Evolutionary conservation across 139 green algal genomes (phyloP).

Genomic region (Chlamydomonas urium): DNA sequence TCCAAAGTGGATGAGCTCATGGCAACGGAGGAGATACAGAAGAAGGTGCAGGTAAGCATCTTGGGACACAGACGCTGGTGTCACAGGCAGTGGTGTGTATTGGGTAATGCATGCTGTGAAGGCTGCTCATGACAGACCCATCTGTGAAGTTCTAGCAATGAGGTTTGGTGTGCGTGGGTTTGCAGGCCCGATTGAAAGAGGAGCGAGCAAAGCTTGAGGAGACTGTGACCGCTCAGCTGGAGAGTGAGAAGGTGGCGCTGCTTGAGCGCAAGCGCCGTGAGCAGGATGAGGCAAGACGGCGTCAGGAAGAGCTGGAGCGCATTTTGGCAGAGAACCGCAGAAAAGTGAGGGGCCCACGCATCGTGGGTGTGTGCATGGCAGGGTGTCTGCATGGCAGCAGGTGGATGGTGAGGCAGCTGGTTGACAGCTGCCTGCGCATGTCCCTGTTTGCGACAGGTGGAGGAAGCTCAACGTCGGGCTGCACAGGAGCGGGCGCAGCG

Average conservation of each 20-base stretch:
- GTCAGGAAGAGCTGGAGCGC: slow-evolving; percentile 8
- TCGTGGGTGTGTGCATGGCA: not conserved
- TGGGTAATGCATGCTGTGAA: not conserved
- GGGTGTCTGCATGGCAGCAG: too few species aligned
- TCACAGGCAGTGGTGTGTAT: not conserved
- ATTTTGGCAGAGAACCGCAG: slow-evolving; percentile 6
- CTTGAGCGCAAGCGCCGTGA: slow-evolving; percentile 36
- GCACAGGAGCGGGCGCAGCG: too few species aligned
- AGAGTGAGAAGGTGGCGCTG: slow-evolving; percentile 30
- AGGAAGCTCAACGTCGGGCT: too few species aligned
- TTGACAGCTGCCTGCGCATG: too few species aligned
- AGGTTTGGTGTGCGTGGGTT: not conserved
- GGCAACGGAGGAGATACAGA: slow-evolving; percentile 24
- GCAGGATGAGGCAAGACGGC: slow-evolving; percentile 12
- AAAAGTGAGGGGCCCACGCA: too few species aligned
- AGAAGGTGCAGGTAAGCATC: slow-evolving; percentile 11
- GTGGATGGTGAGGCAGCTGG: too few species aligned
- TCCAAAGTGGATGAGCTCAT: slow-evolving; percentile 16
- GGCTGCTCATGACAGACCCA: too few species aligned
- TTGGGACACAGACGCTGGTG: not conserved
- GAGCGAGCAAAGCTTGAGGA: slow-evolving; percentile 41
- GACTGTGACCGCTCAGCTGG: slow-evolving; percentile 31
- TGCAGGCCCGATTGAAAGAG: slow-evolving; percentile 34
- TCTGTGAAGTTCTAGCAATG: too few species aligned
- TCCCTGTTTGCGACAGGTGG: too few species aligned